Percentiles rank a stretch among this genome's conserved stretches.
Conservation (phyloP, 2,329 filamentous ascomycete genomes). For the Scedosporium boydii region DNA sequence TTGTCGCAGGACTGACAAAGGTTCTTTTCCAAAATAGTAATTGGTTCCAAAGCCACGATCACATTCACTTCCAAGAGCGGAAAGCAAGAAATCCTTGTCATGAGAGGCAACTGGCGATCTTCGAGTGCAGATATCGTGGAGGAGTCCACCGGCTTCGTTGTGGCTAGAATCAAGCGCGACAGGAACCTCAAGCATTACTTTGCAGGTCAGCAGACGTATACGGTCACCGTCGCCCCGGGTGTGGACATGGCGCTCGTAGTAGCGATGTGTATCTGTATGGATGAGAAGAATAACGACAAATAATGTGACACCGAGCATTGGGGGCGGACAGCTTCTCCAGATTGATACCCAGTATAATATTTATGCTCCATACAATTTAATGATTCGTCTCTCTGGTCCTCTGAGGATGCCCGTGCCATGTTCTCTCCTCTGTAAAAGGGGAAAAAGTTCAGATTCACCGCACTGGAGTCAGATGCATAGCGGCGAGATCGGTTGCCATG, state of each 20-base stretch:
- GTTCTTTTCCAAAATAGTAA: constrained; percentile 24
- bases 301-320: no score
- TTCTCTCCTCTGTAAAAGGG: no score
- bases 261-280: constrained; percentile 58
- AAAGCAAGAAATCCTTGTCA: constrained; percentile 34
- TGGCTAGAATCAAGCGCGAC: constrained; percentile 51
- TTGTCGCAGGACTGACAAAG: background rate
- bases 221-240: constrained; percentile 51
- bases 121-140: constrained; percentile 47
- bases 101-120: constrained; percentile 55
- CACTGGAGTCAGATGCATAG: no score
- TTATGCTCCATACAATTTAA: no score
- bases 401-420: no score
- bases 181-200: constrained; percentile 48
- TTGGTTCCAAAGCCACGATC: constrained; percentile 43
- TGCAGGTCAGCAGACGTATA: constrained; percentile 56
- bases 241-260: constrained; percentile 57
- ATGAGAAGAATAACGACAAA: constrained; percentile 46
- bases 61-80: constrained; percentile 44
- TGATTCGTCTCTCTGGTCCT: no score
- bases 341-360: no score
- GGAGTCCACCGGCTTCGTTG: constrained; percentile 34
- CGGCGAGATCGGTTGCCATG: no score
- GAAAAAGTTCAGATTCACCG: no score
- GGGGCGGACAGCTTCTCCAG: no score